Evolutionary conservation across 116 monocot genomes (phyloP), one percentile per base, ranked within the genome.

Genomic region (Posidonia oceanica): DNA sequence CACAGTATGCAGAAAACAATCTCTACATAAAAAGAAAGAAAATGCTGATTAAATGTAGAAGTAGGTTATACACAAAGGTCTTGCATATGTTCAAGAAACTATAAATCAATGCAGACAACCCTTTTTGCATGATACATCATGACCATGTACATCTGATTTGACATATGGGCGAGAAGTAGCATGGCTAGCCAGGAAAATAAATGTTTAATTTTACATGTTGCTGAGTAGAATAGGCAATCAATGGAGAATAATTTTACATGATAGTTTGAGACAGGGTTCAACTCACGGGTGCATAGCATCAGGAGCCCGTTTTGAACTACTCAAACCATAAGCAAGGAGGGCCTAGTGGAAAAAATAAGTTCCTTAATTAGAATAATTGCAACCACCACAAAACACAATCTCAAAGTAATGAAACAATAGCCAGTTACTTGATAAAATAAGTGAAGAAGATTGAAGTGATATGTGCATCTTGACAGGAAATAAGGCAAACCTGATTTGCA

Each of bases 261-360:
- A 7, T 42, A 65, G 13, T 16, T 39, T n/a, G 36, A 20, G 36
- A 39, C 38, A 64, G 57, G 6, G 42, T 38, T 29, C 41, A 81
- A 86, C 91, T 75, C 78, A 97, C 97, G 97, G 97, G 73, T 97
- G 97, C 67, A 97, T 40, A 80, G 97, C 97, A 87, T 97, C 92
- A 74, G 97, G 97, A 62, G 85, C 97, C 65, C 97, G 87, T 73
- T 78, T 92, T 58, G 97, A 97, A 82, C 97, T 97, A 78, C 73
- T 92, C 78, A 97, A 83, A 65, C 97, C 97, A 86, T 97, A 97
- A 8, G 97, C 89, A 71, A 97, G 92, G 79, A 96, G 88, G 36
- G 76, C 88, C 95, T 96, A 77, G 44, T 77, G 2, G 39, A 8
- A 61, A 72, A 22, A 29, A 51, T 13, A 69, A 78, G 52, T 4